phyloP scores from a whole-genome alignment of 2,329 filamentous ascomycete species.

The Fusarium falciforme region DNA sequence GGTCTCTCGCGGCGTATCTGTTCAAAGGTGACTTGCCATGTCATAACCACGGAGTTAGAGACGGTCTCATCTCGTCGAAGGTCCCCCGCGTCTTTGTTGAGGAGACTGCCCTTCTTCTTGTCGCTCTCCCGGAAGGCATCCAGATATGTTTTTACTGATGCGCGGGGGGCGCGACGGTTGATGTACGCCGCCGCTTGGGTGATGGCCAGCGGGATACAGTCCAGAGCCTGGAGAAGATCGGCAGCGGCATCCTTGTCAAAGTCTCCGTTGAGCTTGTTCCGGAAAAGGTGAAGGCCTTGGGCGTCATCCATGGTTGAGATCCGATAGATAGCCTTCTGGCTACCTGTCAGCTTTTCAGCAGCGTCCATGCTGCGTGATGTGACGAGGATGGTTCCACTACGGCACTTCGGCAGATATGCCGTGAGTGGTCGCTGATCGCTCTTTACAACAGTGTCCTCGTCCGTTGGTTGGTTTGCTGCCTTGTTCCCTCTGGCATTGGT shows the following conservation, averaged over 20 bases:
- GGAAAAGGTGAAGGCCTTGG: conserved; percentile 24
- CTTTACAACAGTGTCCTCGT: background rate
- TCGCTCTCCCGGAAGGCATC: conserved; percentile 44
- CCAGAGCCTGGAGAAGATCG: conserved; percentile 35
- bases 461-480: background rate
- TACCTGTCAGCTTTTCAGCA: conserved; percentile 23
- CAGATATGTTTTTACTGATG: conserved; percentile 47
- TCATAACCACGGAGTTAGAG: background rate
- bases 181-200: conserved; percentile 47
- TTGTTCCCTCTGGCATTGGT: background rate
- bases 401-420: conserved; percentile 25
- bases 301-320: conserved; percentile 23
- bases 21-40: conserved; percentile 25
- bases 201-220: conserved; percentile 48
- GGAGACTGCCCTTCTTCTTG: conserved; percentile 38
- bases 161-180: conserved; percentile 27
- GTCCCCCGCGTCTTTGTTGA: conserved; percentile 40
- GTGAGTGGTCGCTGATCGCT: conserved; percentile 2
- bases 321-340: conserved; percentile 5
- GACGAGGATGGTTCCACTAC: conserved; percentile 29
- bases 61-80: conserved; percentile 24
- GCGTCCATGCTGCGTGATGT: conserved; percentile 27
- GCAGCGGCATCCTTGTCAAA: background rate
- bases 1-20: conserved; percentile 4
- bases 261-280: conserved; percentile 16